These are phyloP conservation scores for Paraglomus occultum DNA, from an alignment of 192 early-diverging fungal genomes.

Conservation along the genomic window DNA sequence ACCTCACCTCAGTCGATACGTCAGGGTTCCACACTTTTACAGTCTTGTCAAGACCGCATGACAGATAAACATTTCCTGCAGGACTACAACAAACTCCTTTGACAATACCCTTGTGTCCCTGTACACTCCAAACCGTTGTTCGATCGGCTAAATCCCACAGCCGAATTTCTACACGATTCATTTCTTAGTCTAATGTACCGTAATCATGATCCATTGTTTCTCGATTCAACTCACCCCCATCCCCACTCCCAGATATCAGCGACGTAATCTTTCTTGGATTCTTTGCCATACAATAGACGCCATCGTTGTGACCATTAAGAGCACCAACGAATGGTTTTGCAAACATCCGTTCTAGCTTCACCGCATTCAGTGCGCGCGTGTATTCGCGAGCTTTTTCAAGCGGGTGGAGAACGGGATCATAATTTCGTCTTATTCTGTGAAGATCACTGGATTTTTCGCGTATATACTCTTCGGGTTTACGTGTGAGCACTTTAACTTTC, in stretches of 20 bases:
- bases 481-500: constrained; percentile 96
- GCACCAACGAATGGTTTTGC: constrained; percentile 96
- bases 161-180: constrained; percentile 66
- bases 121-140: constrained; percentile 72
- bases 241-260: constrained; percentile 87
- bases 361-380: constrained; percentile 89
- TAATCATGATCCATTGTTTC: background rate
- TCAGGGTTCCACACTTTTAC: constrained; percentile 89
- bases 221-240: constrained; percentile 66
- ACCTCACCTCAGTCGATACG: constrained; percentile 34
- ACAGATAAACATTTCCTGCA: constrained; percentile 68
- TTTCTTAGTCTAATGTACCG: constrained; percentile 11
- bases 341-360: constrained; percentile 93
- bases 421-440: constrained; percentile 83
- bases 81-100: constrained; percentile 78
- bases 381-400: constrained; percentile 96
- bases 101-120: constrained; percentile 84
- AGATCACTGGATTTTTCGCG: constrained; percentile 86
- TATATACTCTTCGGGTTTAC: constrained; percentile 72
- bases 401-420: constrained; percentile 87
- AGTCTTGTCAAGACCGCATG: constrained; percentile 92
- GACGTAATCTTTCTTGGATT: constrained; percentile 85
- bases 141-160: constrained; percentile 84
- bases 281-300: constrained; percentile 93
- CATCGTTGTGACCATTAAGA: constrained; percentile 89